phyloP scores from a whole-genome alignment of 495 filamentous ascomycete genomes.

The Aspergillus leporis region DNA sequence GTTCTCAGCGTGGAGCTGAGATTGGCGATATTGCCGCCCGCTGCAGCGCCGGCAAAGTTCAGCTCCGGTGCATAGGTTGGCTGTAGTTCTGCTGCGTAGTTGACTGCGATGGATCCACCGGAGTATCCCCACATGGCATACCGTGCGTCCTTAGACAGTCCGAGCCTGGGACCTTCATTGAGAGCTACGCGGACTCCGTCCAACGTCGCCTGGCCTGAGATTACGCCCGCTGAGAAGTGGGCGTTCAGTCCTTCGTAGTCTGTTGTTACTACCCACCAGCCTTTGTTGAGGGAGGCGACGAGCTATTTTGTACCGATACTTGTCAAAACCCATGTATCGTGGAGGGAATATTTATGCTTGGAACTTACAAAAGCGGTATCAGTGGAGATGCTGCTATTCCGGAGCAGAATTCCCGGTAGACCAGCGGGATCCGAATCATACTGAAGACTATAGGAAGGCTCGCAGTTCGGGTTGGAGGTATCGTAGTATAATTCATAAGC shows the following conservation, averaged over 20 bases:
- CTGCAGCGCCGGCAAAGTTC: constrained; percentile 37
- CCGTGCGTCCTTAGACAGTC: background rate
- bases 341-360: background rate
- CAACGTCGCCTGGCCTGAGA: constrained; percentile 5
- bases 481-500: constrained; percentile 23
- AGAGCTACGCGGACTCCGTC: constrained; percentile 8
- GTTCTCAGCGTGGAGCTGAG: constrained; percentile 9
- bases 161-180: background rate
- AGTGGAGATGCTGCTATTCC: constrained; percentile 7
- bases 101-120: constrained; percentile 49
- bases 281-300: constrained; percentile 20
- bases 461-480: constrained; percentile 18
- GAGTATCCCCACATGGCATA: constrained; percentile 53
- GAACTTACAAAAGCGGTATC: constrained; percentile 18
- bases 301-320: constrained; percentile 5
- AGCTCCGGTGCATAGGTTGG: constrained; percentile 51
- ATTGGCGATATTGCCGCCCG: constrained; percentile 41
- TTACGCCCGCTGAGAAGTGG: constrained; percentile 16
- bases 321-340: background rate
- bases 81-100: constrained; percentile 50
- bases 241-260: constrained; percentile 29
- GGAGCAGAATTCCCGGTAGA: background rate
- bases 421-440: background rate
- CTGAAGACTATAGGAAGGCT: constrained; percentile 18
- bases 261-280: constrained; percentile 24